These are phyloP conservation scores for Saccharomycopsis javanensis DNA, from an alignment of 805 yeast species.

Conservation along the genomic window DNA sequence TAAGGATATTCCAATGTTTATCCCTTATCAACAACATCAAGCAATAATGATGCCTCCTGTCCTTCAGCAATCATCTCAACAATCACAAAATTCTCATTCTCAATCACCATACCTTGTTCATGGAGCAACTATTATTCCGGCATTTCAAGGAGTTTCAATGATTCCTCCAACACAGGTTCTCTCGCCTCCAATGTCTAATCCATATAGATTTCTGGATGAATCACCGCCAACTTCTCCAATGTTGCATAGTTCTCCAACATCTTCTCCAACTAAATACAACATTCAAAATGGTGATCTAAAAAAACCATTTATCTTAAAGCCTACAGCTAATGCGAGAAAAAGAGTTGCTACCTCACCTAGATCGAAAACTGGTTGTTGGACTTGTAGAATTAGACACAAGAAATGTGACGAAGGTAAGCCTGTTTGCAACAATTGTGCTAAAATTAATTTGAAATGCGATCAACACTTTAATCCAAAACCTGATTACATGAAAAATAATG, in stretches of 20 bases:
- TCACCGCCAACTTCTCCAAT: slow-evolving; percentile 1
- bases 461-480: slow-evolving; percentile 20
- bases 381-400: slow-evolving; percentile 55
- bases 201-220: background rate
- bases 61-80: background rate
- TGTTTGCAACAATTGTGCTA: slow-evolving; percentile 33
- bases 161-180: slow-evolving; percentile 1
- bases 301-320: slow-evolving; percentile 14
- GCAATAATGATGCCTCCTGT: background rate
- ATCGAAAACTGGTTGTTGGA: slow-evolving; percentile 46
- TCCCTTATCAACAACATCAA: background rate
- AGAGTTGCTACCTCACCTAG: slow-evolving; percentile 24
- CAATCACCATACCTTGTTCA: background rate
- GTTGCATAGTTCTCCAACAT: background rate
- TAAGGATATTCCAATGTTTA: background rate
- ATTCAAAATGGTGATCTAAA: slow-evolving; percentile 1
- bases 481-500: slow-evolving; percentile 17
- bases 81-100: background rate
- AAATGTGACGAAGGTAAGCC: slow-evolving; percentile 49
- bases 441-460: slow-evolving; percentile 18
- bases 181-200: background rate
- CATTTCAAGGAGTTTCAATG: background rate
- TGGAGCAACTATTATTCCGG: background rate
- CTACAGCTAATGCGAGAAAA: slow-evolving; percentile 18
- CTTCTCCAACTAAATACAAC: background rate